A percentile compares a stretch with the other conserved stretches of the same genome.
These are phyloP conservation scores for Lecanoromycetidae sp. DNA, from an alignment of 2,329 filamentous ascomycete species.

Conservation along the genomic window DNA sequence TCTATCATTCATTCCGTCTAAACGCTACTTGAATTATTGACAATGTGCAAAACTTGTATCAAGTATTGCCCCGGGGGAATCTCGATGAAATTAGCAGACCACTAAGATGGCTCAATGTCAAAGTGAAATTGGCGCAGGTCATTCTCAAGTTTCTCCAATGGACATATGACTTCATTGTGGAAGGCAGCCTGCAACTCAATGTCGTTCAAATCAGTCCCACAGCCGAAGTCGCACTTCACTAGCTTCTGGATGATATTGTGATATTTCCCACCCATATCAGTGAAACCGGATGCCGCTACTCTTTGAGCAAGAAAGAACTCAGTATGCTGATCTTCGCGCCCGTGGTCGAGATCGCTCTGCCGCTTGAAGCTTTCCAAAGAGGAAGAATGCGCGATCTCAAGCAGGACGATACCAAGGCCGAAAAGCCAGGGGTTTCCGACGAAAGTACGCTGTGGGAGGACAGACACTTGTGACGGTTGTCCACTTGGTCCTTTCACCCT, in stretches of 20 bases:
- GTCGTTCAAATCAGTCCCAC: constrained; percentile 16
- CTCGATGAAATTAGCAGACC: no score
- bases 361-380: constrained; percentile 11
- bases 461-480: constrained; percentile 1
- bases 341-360: background rate
- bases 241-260: constrained; percentile 17
- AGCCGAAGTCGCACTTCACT: constrained; percentile 18
- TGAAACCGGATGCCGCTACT: background rate
- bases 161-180: constrained; percentile 18
- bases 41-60: no score
- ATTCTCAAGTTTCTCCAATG: constrained; percentile 17
- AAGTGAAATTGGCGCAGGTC: constrained; percentile 1
- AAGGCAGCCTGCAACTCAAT: constrained; percentile 16
- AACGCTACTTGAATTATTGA: no score
- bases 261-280: constrained; percentile 14
- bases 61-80: no score
- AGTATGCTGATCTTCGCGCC: constrained; percentile 1
- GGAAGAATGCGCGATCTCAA: constrained; percentile 18
- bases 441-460: background rate
- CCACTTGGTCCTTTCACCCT: constrained; percentile 5
- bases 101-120: background rate
- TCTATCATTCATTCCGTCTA: no score
- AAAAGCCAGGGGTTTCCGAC: constrained; percentile 17
- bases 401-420: constrained; percentile 18
- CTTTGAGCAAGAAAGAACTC: constrained; percentile 16